Evolutionary conservation across 1,284 basidiomycete species (phyloP).

Genomic region (Peniophora sp.): DNA sequence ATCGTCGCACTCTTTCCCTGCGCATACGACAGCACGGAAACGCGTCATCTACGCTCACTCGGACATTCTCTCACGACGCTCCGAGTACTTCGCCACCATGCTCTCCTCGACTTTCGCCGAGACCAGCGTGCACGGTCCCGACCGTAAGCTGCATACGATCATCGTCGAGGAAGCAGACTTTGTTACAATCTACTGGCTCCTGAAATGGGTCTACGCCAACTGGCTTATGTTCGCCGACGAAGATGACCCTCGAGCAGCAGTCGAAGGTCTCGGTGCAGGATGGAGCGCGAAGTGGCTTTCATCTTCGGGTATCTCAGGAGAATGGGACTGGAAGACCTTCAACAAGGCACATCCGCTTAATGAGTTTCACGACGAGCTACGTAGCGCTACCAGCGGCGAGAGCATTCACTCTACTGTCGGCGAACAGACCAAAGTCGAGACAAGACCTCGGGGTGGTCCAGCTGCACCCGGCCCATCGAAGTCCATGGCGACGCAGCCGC

Average conservation of each 20-base stretch:
- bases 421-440: constrained; percentile 11
- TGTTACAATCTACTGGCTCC: constrained; percentile 75
- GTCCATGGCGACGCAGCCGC: constrained; percentile 6
- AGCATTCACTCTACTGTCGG: constrained; percentile 25
- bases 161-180: constrained; percentile 80
- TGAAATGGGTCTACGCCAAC: constrained; percentile 78
- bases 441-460: neutral
- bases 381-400: constrained; percentile 46
- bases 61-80: constrained; percentile 62
- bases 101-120: constrained; percentile 68
- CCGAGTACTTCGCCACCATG: constrained; percentile 80
- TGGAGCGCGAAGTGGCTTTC: constrained; percentile 57
- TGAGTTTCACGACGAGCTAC: constrained; percentile 29
- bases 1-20: constrained; percentile 34
- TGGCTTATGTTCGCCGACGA: constrained; percentile 60
- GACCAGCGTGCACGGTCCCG: constrained; percentile 33
- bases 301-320: constrained; percentile 32
- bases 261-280: constrained; percentile 52
- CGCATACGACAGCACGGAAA: constrained; percentile 49
- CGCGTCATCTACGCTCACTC: constrained; percentile 77
- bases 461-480: neutral
- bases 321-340: constrained; percentile 68
- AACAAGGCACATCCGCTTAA: constrained; percentile 32
- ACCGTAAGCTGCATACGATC: constrained; percentile 56
- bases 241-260: constrained; percentile 55